Percentiles rank a stretch among this genome's conserved stretches.
Conservation (phyloP, 2,329 filamentous ascomycete species). For the Penicillium rolfsii region DNA sequence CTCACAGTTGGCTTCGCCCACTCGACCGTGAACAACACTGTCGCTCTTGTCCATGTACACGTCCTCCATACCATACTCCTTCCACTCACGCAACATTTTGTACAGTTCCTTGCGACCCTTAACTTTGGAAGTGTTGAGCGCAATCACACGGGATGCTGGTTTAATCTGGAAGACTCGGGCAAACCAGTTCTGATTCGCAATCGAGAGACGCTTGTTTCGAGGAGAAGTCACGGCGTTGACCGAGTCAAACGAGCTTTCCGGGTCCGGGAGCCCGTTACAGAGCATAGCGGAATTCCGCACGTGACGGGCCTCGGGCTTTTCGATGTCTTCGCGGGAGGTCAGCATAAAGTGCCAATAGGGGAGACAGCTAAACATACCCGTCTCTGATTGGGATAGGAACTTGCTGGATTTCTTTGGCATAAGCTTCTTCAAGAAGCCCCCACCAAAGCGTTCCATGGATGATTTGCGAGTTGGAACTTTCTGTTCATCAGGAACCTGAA, state of each 20-base stretch:
- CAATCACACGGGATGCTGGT: constrained; percentile 74
- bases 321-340: constrained; percentile 12
- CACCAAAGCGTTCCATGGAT: constrained; percentile 42
- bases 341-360: background rate
- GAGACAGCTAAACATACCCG: constrained; percentile 41
- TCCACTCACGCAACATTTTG: constrained; percentile 76
- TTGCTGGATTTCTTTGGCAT: constrained; percentile 54
- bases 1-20: constrained; percentile 79
- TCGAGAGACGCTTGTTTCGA: constrained; percentile 20
- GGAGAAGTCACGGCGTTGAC: constrained; percentile 18
- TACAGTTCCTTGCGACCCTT: constrained; percentile 77
- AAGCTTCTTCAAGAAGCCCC: constrained; percentile 56
- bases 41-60: constrained; percentile 77
- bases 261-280: constrained; percentile 22
- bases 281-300: constrained; percentile 10
- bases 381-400: constrained; percentile 31
- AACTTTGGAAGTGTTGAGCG: constrained; percentile 72
- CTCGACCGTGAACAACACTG: constrained; percentile 77
- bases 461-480: constrained; percentile 25
- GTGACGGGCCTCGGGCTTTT: constrained; percentile 11
- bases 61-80: constrained; percentile 77
- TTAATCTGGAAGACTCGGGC: constrained; percentile 87
- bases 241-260: constrained; percentile 24
- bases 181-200: constrained; percentile 74
- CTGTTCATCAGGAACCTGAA: constrained; percentile 4